Conservation (phyloP, 2,329 filamentous ascomycete genomes). For the Fusarium secorum region DNA sequence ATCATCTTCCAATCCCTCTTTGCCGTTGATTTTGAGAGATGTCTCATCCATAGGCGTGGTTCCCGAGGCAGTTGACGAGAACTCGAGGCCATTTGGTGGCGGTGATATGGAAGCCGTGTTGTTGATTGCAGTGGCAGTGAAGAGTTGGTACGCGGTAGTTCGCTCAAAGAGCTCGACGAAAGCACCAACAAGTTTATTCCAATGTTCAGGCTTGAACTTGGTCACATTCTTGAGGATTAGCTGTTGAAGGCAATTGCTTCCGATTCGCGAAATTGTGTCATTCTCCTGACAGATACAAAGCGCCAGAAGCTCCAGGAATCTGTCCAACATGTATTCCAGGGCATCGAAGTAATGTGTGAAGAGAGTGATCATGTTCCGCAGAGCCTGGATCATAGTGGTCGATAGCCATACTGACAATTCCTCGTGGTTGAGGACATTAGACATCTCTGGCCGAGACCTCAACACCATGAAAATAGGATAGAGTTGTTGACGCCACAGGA, state of each 20-base stretch:
- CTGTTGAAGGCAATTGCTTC: constrained; percentile 97
- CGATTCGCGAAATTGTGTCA: constrained; percentile 96
- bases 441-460: constrained; percentile 95
- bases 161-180: constrained; percentile 96
- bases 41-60: constrained; percentile 60
- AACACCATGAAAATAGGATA: constrained; percentile 99
- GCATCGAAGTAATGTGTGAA: constrained; percentile 99
- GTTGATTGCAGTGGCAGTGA: constrained; percentile 77
- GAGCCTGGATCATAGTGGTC: constrained; percentile 98
- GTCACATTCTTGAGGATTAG: constrained; percentile 94
- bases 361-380: constrained; percentile 97
- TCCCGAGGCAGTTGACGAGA: constrained; percentile 53
- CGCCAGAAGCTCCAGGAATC: constrained; percentile 93
- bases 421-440: constrained; percentile 93
- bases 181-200: constrained; percentile 91
- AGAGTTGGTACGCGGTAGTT: constrained; percentile 94
- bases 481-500: constrained; percentile 93
- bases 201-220: constrained; percentile 88
- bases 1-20: constrained; percentile 53
- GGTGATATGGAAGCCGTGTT: constrained; percentile 61
- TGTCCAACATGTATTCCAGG: constrained; percentile 95
- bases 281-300: constrained; percentile 99
- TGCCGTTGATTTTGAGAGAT: constrained; percentile 68
- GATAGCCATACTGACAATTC: constrained; percentile 98
- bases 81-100: constrained; percentile 60